Evolutionary conservation across 805 yeast species (phyloP), one percentile per base, ranked within the genome.

Genomic region (Zygotorulaspora sp.): DNA sequence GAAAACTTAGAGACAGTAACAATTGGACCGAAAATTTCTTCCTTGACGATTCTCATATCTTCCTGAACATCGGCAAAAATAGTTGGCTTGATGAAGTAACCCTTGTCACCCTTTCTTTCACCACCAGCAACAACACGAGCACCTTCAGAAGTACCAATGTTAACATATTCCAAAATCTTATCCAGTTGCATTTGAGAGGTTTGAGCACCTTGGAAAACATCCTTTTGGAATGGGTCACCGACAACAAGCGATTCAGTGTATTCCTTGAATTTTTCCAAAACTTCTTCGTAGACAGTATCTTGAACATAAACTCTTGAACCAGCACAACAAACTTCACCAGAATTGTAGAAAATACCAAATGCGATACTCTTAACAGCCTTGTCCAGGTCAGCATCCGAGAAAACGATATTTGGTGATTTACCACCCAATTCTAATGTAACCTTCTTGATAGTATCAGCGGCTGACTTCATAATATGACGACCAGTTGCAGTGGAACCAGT

Each of bases 291-390:
- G 53, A 83, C 68, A 36, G 74, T 77, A 48, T 75, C 83, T 63
- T 85, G 88, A 43, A 86, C 80, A 65, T 83, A 85, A 45, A 85
- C 75, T 63, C 96, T 80, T 47, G 94, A 87, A 61, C 94, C 92
- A 18, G 95, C 90, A 67, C 90, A 83, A 69, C 96, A 87, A 43
- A 84, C 89, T 68, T 87, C 95, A 68, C 96, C 96, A 41, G 94
- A 80, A 69, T 87, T 87, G 74, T 73, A 83, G 69, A 80, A 78
- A 49, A 86, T 84, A 67, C 95, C 95, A 35, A 73, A 68, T 43
- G 84, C 73, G 48, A 84, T 72, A 60, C 74, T 73, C 52, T 74
- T 73, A 34, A 87, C 81, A 38, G 92, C 78, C 39, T 70, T 68
- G 24, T 73, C 72, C 40, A 82, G 57, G 56, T 83, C 77, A 36